These are phyloP conservation scores for Penicillium cinerascens DNA, from an alignment of 495 filamentous ascomycete genomes.

Conservation along the genomic window DNA sequence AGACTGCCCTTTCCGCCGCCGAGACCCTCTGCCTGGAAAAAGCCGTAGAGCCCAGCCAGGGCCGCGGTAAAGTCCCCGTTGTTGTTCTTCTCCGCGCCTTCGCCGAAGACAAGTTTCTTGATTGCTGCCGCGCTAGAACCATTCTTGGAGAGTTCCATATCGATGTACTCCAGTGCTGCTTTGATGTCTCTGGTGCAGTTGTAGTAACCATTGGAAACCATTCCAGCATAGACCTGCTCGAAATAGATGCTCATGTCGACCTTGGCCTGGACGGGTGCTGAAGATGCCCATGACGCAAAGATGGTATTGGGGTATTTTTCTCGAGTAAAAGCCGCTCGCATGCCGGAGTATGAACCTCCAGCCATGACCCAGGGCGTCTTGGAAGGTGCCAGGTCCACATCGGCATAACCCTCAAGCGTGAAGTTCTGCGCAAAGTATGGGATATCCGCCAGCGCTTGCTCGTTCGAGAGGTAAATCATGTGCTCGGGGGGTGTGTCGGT, in stretches of 20 bases:
- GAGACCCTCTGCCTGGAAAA: conserved; percentile 49
- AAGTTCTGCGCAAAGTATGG: conserved; percentile 51
- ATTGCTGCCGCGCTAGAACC: conserved; percentile 34
- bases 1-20: conserved; percentile 39
- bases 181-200: conserved; percentile 56
- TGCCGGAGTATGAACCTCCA: conserved; percentile 57
- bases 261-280: conserved; percentile 52
- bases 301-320: conserved; percentile 56
- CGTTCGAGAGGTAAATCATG: conserved; percentile 47
- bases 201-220: conserved; percentile 44
- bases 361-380: conserved; percentile 57
- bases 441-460: conserved; percentile 52
- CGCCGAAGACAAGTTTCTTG: conserved; percentile 50
- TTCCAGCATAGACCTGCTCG: conserved; percentile 53
- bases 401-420: conserved; percentile 27
- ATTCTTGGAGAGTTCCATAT: conserved; percentile 38
- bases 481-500: conserved; percentile 43
- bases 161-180: conserved; percentile 50
- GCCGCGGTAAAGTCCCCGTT: conserved; percentile 50
- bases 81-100: conserved; percentile 44
- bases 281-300: conserved; percentile 52
- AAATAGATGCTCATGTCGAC: conserved; percentile 56
- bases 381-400: conserved; percentile 41
- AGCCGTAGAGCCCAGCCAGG: conserved; percentile 36
- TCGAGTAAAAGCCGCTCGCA: conserved; percentile 53